A percentile compares a stretch with the other conserved stretches of the same genome.
Conservation (phyloP, 1,139 yeast genomes). For the Tardiomyces depauwii region DNA sequence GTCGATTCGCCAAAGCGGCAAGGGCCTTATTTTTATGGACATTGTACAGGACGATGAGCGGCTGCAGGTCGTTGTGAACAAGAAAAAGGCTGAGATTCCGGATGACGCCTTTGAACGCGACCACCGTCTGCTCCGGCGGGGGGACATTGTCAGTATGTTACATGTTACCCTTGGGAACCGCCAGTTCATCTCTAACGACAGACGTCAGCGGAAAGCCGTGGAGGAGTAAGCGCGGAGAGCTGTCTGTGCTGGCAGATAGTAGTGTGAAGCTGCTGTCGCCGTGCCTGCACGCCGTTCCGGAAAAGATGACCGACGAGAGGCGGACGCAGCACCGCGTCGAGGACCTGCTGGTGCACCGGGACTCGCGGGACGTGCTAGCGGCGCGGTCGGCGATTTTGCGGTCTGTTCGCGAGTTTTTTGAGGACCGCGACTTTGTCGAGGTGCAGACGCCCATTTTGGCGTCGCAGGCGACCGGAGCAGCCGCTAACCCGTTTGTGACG, state of each 20-base stretch:
- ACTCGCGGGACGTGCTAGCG: conserved; percentile 37
- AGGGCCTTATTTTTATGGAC: conserved; percentile 58
- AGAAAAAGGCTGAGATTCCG: conserved; percentile 27
- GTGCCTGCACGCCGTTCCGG: conserved; percentile 62
- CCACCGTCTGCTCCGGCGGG: conserved; percentile 45
- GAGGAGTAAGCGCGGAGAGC: conserved; percentile 63
- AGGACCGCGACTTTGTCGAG: conserved; percentile 51
- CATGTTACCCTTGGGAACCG: background rate
- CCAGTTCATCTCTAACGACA: background rate
- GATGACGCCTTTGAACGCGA: conserved; percentile 35
- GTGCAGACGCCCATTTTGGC: conserved; percentile 83
- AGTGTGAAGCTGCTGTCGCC: conserved; percentile 52
- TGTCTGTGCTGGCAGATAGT: conserved; percentile 51
- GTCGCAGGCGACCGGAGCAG: conserved; percentile 69
- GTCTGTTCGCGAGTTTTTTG: conserved; percentile 47
- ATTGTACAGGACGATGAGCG: conserved; percentile 43
- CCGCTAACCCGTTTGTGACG: conserved; percentile 74
- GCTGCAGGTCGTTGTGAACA: conserved; percentile 53
- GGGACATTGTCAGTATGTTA: conserved; percentile 39
- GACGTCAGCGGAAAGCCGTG: background rate
- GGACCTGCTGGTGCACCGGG: conserved; percentile 54
- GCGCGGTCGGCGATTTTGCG: conserved; percentile 45
- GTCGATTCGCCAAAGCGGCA: conserved; percentile 51
- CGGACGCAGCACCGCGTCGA: conserved; percentile 61
- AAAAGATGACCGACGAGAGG: conserved; percentile 43